phyloP scores from a whole-genome alignment of 1,139 yeast species.

The Suzukiozyma palmioleophila region DNA sequence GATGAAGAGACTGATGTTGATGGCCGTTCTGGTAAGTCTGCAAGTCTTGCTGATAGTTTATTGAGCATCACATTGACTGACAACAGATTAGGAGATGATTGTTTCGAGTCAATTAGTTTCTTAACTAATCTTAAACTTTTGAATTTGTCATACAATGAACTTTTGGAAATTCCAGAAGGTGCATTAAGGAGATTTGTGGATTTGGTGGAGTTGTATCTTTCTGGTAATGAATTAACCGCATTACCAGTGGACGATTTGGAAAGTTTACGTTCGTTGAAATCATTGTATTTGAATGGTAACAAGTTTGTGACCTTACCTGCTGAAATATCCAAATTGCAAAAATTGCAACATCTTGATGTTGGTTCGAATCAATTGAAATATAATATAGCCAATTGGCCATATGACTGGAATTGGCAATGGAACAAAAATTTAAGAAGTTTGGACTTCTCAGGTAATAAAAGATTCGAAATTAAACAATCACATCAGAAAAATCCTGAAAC shows the following conservation, averaged over 20 bases:
- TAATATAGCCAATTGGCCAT: conserved; percentile 90
- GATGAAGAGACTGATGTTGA: conserved; percentile 1
- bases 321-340: conserved; percentile 67
- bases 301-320: conserved; percentile 86
- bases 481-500: conserved; percentile 46
- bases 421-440: conserved; percentile 72
- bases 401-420: conserved; percentile 97
- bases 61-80: conserved; percentile 67
- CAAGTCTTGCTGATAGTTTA: conserved; percentile 49
- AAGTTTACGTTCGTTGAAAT: conserved; percentile 50
- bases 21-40: conserved; percentile 9
- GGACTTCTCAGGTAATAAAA: conserved; percentile 87
- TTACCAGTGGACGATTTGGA: conserved; percentile 86
- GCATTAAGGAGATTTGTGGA: conserved; percentile 55
- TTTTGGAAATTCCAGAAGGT: conserved; percentile 77
- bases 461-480: conserved; percentile 78
- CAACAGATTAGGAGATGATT: conserved; percentile 75
- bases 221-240: conserved; percentile 78
- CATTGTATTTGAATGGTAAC: conserved; percentile 75
- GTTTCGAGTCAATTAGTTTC: conserved; percentile 64
- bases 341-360: conserved; percentile 74
- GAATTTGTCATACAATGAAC: conserved; percentile 78
- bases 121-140: conserved; percentile 57
- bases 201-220: conserved; percentile 66
- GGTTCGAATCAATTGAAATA: conserved; percentile 89